Base-by-base conservation (phyloP, 2,329 filamentous ascomycete species). In the Diaporthe sp. region DNA sequence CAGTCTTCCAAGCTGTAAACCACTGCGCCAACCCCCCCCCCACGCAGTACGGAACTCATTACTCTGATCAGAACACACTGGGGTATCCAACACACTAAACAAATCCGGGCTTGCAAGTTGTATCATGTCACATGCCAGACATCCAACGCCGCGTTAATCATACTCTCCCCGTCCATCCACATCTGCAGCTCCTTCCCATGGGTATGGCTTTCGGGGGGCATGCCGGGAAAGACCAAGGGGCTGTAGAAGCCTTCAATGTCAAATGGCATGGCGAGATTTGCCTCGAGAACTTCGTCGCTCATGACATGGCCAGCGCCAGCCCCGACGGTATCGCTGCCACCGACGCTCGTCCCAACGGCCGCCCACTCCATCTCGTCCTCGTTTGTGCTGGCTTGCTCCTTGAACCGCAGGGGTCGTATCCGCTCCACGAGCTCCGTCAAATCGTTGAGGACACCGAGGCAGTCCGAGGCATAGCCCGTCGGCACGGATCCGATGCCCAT, bases 401-500 rank as follows among this genome's bases (percentile, higher is more conserved):
- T 76, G 61, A 76, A 76, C 6, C 74, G 74, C 4, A 76, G 38
- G 28, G 60, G 72, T 2, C 74, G 60, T 35, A 74, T 72, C 45
- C 67, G 74, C 17, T 73, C 68, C 25, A 76, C 72, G 22, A 76
- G 68, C 17, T 42, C 54, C 19, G 74, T 57, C 12, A 76, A 45
- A 35, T 76, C 74, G 19, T 72, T 72, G n/a, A 76, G 72, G 7
- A 76, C 74, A 52, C 72, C 35, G 17, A 69, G n/a, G 25, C 74
- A 76, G 74, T 76, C 74, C 12, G 74, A 72, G 13, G 72, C 74
- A 70, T 76, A 76, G 15, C 74, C 74, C n/a, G 72, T 76, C 5
- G 60, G 68, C 3, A 15, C 55, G 17, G 55, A 58, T n/a, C 25
- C 68, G n/a, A 52, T 28, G 22, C 64, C 64, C 45, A 50, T 67